Evolutionary conservation across 768 basidiomycete species (phyloP).

Genomic region (Suillus cothurnatus): DNA sequence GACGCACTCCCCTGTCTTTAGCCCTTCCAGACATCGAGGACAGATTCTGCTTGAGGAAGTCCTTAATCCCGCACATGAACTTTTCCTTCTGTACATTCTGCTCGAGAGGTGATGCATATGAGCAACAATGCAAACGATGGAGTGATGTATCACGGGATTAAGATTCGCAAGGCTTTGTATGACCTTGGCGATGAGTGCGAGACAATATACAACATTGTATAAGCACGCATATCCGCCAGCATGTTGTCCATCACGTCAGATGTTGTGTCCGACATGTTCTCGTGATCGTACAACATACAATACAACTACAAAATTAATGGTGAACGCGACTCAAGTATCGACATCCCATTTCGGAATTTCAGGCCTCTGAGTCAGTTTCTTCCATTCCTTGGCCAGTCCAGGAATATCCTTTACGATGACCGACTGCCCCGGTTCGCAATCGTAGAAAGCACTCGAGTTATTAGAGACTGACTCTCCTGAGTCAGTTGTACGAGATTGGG

Average conservation of each 20-base stretch:
- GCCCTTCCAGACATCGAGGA: no score
- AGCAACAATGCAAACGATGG: constrained; percentile 10
- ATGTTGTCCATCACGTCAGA: no score
- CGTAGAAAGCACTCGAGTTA: not conserved
- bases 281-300: no score
- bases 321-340: not conserved
- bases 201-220: no score
- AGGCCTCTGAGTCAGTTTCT: constrained; percentile 22
- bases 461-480: not conserved
- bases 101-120: constrained; percentile 3
- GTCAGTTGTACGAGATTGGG: not conserved
- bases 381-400: constrained; percentile 18
- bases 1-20: no score
- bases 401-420: not conserved
- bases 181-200: constrained; percentile 87
- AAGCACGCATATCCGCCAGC: no score
- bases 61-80: constrained; percentile 78
- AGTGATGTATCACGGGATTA: constrained; percentile 50
- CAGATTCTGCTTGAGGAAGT: constrained; percentile 65
- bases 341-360: constrained; percentile 31
- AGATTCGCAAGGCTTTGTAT: constrained; percentile 88
- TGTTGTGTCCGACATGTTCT: no score
- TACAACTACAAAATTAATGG: no score
- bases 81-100: constrained; percentile 74
- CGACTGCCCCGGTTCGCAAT: not conserved